Conservation (phyloP, 495 filamentous ascomycete species). For the Podospora pseudoanserina region DNA sequence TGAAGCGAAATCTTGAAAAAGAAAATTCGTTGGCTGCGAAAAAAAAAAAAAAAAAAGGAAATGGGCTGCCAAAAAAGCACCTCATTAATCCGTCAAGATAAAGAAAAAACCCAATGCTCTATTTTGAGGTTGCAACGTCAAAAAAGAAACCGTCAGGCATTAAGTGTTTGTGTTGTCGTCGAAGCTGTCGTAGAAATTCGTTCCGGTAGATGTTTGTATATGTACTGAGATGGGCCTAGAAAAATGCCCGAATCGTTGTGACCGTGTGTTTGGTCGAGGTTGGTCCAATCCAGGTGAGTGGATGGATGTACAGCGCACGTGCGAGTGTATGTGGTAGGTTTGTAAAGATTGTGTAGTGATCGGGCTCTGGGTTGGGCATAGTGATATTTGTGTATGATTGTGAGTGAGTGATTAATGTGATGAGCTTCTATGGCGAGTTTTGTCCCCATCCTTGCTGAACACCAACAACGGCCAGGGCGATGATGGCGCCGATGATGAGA, state of each 20-base stretch:
- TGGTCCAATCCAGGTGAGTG: not conserved
- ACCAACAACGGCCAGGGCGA: conserved; percentile 61
- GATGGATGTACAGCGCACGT: conserved; percentile 2
- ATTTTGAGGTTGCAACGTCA: conserved; percentile 3
- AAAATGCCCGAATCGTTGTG: not conserved
- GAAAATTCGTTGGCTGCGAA: not conserved
- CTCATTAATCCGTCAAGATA: conserved; percentile 9
- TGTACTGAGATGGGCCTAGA: not conserved
- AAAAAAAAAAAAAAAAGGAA: not conserved
- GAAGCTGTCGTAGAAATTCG: conserved; percentile 26
- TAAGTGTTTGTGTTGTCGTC: conserved; percentile 12
- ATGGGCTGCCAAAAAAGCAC: not conserved
- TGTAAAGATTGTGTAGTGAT: conserved; percentile 4
- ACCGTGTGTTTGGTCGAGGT: not conserved
- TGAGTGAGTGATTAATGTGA: not conserved
- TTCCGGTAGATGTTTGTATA: conserved; percentile 9
- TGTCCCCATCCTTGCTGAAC: conserved; percentile 38
- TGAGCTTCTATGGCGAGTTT: not conserved
- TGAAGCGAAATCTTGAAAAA: not conserved
- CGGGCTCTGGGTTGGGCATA: not conserved
- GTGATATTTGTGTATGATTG: conserved; percentile 8
- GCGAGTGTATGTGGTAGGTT: conserved; percentile 4
- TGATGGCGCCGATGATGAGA: conserved; percentile 69
- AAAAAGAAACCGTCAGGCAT: conserved; percentile 20
- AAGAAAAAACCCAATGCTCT: conserved; percentile 4